Evolutionary conservation across 176 grass and related monocot species (phyloP), one percentile per base, ranked within the genome.

Genomic region (Aegilops bicornis): DNA sequence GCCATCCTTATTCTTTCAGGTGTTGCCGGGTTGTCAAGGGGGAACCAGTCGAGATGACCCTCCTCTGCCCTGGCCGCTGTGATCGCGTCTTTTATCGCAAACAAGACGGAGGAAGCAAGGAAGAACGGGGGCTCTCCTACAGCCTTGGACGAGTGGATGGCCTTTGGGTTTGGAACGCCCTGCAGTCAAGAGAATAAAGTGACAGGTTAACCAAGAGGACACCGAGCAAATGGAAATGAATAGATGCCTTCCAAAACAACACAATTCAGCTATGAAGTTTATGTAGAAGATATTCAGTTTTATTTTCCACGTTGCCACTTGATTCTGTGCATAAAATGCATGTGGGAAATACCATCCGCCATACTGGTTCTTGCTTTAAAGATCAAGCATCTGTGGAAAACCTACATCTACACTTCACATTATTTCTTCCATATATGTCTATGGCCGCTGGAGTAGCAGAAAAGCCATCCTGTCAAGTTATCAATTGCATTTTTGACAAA

Each of bases 91-190:
- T 95, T 98, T 67, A 98, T 92, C 11, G 96, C 93, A 80, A 98
- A 98, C 82, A 98, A 86, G 27, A 98, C 86, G 5, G 86, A 52
- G 43, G 96, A 90, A 0, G 86, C 96, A 3, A 98, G 91, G 74
- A 98, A 98, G 69, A 98, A 98, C 22, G 96, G 96, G 15, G 96
- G 96, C 81, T 98, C 96, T 20, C 96, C 96, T 5, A 94, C 96
- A 23, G 96, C 96, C 76, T 98, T 98, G 19, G 96, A 98, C 35
- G 93, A 95, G 83, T 98, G 96, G 65, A 98, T 89, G 71, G 84
- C 90, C 78, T 88, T 98, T 43, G 82, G 88, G 86, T 98, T 98
- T 76, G 81, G 88, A 72, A 84, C 88, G 19, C 91, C 90, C 96
- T 96, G 88, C 74, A 86, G 73, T 11, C 4, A 56, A 80, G 25